These are phyloP conservation scores for Coniochaeta sp. DNA, from an alignment of 2,329 filamentous ascomycete genomes.

Conservation along the genomic window DNA sequence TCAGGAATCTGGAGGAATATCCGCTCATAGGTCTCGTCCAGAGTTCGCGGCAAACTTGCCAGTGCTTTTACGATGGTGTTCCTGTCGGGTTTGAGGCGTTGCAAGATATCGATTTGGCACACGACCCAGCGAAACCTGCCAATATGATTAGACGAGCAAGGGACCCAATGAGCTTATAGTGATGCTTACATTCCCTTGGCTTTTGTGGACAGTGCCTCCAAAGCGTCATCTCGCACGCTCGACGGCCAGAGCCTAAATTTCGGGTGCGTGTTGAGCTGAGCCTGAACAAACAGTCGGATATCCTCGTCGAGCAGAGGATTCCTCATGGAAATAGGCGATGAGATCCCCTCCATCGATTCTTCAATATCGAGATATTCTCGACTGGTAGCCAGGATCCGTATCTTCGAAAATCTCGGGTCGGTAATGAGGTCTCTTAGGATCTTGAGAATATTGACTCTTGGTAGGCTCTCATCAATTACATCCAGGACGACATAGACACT, in stretches of 20 bases:
- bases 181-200: background rate
- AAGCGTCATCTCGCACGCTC: background rate
- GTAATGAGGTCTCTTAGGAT: slow-evolving; percentile 16
- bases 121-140: slow-evolving; percentile 12
- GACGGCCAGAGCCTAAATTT: slow-evolving; percentile 3
- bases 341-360: slow-evolving; percentile 5
- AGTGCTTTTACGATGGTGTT: slow-evolving; percentile 1
- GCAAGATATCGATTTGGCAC: slow-evolving; percentile 10
- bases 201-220: slow-evolving; percentile 1
- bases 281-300: slow-evolving; percentile 9
- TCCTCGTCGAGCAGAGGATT: slow-evolving; percentile 17
- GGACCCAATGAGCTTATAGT: background rate
- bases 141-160: background rate
- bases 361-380: slow-evolving; percentile 20
- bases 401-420: slow-evolving; percentile 11
- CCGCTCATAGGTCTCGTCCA: slow-evolving; percentile 11
- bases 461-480: slow-evolving; percentile 21
- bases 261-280: background rate
- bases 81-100: slow-evolving; percentile 1
- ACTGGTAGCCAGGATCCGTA: slow-evolving; percentile 21
- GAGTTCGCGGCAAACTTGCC: slow-evolving; percentile 4
- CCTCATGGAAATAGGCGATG: slow-evolving; percentile 16
- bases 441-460: slow-evolving; percentile 11
- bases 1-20: slow-evolving; percentile 5
- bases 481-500: slow-evolving; percentile 19